phyloP scores from a whole-genome alignment of 257 asterid genomes.

The Solanum piurae region DNA sequence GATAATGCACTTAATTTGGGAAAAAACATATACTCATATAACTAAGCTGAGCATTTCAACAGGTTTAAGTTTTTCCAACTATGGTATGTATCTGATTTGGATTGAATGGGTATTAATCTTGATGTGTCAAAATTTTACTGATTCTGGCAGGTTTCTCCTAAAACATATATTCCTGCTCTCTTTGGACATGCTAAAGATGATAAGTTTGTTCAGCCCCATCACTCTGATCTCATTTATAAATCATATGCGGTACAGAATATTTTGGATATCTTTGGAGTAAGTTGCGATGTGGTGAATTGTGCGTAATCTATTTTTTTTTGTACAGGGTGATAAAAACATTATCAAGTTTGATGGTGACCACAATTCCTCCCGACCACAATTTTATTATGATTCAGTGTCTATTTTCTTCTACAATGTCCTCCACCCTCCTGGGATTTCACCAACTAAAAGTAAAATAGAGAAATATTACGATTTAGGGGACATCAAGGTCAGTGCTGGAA shows the following conservation, averaged over 20 bases:
- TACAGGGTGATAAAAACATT: constrained; percentile 92
- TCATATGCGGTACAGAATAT: constrained; percentile 53
- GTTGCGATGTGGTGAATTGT: background rate
- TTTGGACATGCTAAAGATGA: constrained; percentile 96
- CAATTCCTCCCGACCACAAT: constrained; percentile 93
- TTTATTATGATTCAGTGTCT: constrained; percentile 81
- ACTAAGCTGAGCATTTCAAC: background rate
- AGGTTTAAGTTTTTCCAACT: background rate
- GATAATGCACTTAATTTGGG: background rate
- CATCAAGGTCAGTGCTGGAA: constrained; percentile 43
- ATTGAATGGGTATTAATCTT: constrained; percentile 3
- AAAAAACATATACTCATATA: background rate
- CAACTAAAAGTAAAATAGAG: constrained; percentile 43
- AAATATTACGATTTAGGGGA: constrained; percentile 70
- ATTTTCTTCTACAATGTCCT: constrained; percentile 84
- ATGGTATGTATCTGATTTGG: background rate
- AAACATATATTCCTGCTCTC: constrained; percentile 80
- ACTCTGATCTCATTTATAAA: constrained; percentile 72
- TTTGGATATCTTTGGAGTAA: background rate
- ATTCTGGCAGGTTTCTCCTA: constrained; percentile 69
- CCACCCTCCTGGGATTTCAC: constrained; percentile 68
- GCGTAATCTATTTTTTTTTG: constrained; percentile 4
- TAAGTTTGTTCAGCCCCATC: constrained; percentile 71
- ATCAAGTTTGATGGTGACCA: constrained; percentile 97
- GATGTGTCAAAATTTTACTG: constrained; percentile 1